These are phyloP conservation scores for Peronospora destructor DNA, from an alignment of 352 stramenopile genomes.

Conservation along the genomic window DNA sequence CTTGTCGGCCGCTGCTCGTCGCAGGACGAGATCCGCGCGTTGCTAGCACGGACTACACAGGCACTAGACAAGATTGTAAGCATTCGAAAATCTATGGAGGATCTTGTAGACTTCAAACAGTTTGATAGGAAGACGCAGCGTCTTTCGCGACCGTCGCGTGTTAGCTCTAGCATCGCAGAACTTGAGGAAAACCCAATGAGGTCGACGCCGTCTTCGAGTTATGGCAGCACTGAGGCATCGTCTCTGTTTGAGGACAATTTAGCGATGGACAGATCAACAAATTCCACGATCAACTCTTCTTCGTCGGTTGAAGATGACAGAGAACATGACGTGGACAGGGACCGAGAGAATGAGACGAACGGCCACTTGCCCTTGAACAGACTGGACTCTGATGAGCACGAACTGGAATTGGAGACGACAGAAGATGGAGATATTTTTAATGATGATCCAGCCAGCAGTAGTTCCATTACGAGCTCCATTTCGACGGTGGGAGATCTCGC, in stretches of 20 bases:
- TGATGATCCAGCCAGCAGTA: constrained; percentile 22
- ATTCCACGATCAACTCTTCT: constrained; percentile 40
- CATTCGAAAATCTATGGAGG: constrained; percentile 80
- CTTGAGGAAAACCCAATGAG: constrained; percentile 15
- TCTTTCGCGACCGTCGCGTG: constrained; percentile 21
- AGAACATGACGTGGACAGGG: constrained; percentile 30
- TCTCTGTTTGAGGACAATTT: constrained; percentile 34
- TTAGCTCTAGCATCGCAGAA: constrained; percentile 33
- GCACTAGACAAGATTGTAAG: constrained; percentile 79
- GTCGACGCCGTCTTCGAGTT: constrained; percentile 39
- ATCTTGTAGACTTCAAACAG: constrained; percentile 73
- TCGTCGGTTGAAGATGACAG: constrained; percentile 38
- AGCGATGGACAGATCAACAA: constrained; percentile 36
- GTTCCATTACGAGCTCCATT: constrained; percentile 37
- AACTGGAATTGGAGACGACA: constrained; percentile 14
- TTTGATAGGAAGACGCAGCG: constrained; percentile 46
- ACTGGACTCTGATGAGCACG: constrained; percentile 10
- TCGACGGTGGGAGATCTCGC: constrained; percentile 44
- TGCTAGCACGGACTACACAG: constrained; percentile 56
- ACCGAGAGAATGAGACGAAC: constrained; percentile 25
- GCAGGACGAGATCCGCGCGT: constrained; percentile 66
- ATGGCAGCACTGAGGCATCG: constrained; percentile 46
- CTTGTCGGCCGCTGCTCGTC: constrained; percentile 24
- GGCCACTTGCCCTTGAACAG: constrained; percentile 11
- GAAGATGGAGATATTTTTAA: constrained; percentile 34